These are phyloP conservation scores for Capsicum rhomboideum DNA, from an alignment of 257 asterid genomes.

Conservation along the genomic window DNA sequence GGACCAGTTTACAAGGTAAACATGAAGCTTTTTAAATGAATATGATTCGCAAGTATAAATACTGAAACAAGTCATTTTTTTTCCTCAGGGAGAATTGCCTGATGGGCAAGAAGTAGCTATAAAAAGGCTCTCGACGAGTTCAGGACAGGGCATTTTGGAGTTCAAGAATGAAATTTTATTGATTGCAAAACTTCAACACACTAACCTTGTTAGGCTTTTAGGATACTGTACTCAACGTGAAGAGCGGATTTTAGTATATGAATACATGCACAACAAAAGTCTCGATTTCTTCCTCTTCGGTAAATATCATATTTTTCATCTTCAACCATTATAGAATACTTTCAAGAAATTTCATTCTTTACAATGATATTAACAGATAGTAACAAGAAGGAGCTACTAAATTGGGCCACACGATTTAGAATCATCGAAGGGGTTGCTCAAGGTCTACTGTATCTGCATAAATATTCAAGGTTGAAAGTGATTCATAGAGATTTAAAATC, in stretches of 20 bases:
- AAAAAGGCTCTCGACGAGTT: neutral
- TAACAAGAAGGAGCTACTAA: neutral
- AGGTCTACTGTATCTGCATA: constrained; percentile 6
- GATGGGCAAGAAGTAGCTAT: constrained; percentile 7
- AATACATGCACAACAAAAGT: constrained; percentile 4
- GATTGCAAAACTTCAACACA: constrained; percentile 7
- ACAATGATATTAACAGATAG: constrained; percentile 3
- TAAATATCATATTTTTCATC: neutral
- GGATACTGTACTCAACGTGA: constrained; percentile 4
- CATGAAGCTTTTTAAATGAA: neutral
- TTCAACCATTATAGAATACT: neutral
- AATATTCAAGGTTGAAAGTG: constrained; percentile 3
- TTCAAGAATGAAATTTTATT: constrained; percentile 9
- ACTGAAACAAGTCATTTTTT: neutral
- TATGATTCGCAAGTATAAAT: neutral
- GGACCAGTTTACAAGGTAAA: constrained; percentile 7
- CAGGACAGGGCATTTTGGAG: constrained; percentile 4
- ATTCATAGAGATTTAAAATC: constrained; percentile 7
- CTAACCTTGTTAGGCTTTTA: constrained; percentile 10
- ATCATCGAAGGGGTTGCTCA: constrained; percentile 14
- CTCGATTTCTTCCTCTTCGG: constrained; percentile 4
- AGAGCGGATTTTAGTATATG: neutral
- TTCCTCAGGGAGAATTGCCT: constrained; percentile 1
- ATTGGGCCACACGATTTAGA: neutral
- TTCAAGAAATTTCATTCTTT: neutral